A percentile compares a stretch with the other conserved stretches of the same genome.
Conservation (phyloP, 306 rosid genomes). For the Cajanus cajan region DNA sequence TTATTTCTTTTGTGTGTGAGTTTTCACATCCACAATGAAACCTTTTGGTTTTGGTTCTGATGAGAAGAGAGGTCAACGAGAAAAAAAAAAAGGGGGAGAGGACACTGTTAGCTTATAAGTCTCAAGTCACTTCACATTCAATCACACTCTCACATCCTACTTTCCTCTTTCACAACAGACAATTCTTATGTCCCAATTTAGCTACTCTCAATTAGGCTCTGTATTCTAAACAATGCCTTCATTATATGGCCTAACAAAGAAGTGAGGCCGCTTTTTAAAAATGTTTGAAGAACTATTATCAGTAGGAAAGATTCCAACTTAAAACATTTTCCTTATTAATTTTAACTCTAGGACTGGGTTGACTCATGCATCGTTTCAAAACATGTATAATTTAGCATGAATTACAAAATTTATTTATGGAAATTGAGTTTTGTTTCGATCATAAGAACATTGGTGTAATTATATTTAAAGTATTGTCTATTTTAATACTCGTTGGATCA, state of each 20-base stretch:
- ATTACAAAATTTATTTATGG: too few species aligned
- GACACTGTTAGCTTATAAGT: neutral
- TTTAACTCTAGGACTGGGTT: too few species aligned
- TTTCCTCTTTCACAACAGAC: neutral
- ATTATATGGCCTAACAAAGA: neutral
- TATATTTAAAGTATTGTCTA: too few species aligned
- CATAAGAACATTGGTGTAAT: too few species aligned
- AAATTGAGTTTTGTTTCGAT: too few species aligned
- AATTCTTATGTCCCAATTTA: neutral
- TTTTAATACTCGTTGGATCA: too few species aligned
- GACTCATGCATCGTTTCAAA: too few species aligned
- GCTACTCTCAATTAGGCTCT: neutral
- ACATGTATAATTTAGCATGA: too few species aligned
- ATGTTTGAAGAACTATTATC: neutral
- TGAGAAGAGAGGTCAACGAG: neutral
- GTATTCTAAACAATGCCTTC: neutral
- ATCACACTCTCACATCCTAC: neutral
- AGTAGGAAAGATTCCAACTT: neutral
- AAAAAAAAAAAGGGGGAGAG: neutral
- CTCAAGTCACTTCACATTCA: neutral
- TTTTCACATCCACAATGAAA: neutral
- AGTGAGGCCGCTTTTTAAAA: neutral
- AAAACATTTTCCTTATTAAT: too few species aligned
- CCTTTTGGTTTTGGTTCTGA: neutral
- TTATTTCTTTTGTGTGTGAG: too few species aligned